These are phyloP conservation scores for Cytospora piceae DNA, from an alignment of 2,329 filamentous ascomycete genomes.

Conservation along the genomic window DNA sequence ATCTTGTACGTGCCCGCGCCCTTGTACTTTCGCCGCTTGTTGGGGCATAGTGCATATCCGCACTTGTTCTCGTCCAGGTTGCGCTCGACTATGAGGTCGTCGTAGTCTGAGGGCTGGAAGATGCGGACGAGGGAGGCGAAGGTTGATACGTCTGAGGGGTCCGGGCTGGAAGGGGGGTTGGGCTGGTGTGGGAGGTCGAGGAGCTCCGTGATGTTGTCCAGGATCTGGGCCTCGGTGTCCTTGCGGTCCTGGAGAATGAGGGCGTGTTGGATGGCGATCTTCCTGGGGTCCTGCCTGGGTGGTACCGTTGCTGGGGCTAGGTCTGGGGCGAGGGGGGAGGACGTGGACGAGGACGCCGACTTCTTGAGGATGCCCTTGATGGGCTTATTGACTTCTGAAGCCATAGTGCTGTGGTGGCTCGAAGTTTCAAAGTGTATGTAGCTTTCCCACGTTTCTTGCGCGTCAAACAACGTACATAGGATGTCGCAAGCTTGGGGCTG, in stretches of 20 bases:
- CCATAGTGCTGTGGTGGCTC: slow-evolving; percentile 48
- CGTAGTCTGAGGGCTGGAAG: slow-evolving; percentile 89
- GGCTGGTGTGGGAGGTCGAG: slow-evolving; percentile 58
- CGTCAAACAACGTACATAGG: too few relatives aligned
- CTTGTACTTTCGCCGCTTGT: slow-evolving; percentile 60
- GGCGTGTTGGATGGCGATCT: slow-evolving; percentile 81
- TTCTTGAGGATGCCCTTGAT: slow-evolving; percentile 67
- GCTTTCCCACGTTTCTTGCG: neutral
- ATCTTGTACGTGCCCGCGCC: slow-evolving; percentile 70
- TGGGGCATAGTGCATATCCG: slow-evolving; percentile 80
- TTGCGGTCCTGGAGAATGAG: slow-evolving; percentile 81
- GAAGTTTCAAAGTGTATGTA: neutral
- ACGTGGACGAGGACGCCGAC: slow-evolving; percentile 46
- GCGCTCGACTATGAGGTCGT: slow-evolving; percentile 85
- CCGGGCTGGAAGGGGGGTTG: slow-evolving; percentile 51
- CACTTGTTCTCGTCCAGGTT: slow-evolving; percentile 88
- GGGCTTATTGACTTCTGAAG: slow-evolving; percentile 41
- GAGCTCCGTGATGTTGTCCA: slow-evolving; percentile 72
- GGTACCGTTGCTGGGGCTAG: slow-evolving; percentile 40
- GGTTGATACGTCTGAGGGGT: slow-evolving; percentile 60
- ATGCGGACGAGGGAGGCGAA: slow-evolving; percentile 70
- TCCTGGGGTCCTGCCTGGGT: slow-evolving; percentile 47
- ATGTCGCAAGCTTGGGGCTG: neutral
- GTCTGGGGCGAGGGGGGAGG: slow-evolving; percentile 33
- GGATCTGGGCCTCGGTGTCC: slow-evolving; percentile 73